A percentile compares a stretch with the other conserved stretches of the same genome.
These are phyloP conservation scores for Myriosclerotinia duriaeana DNA, from an alignment of 2,329 filamentous ascomycete species.

Conservation along the genomic window DNA sequence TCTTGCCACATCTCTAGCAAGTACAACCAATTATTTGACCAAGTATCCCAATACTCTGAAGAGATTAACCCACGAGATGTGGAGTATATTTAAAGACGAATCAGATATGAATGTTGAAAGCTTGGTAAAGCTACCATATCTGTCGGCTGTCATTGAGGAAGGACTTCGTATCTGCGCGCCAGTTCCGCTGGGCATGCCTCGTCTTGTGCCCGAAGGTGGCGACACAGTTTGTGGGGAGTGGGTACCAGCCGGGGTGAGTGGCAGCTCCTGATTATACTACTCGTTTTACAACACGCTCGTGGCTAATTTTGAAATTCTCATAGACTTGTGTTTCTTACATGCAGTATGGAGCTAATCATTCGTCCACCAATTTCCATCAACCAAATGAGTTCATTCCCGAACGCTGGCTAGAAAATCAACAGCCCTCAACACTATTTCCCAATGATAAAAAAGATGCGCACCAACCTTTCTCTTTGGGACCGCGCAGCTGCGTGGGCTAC, in stretches of 20 bases:
- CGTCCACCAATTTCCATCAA: slow-evolving; percentile 22
- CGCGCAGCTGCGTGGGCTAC: slow-evolving; percentile 26
- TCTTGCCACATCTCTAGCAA: slow-evolving; percentile 28
- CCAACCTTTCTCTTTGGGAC: slow-evolving; percentile 25
- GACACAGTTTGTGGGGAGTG: slow-evolving; percentile 18
- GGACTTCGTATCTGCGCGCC: slow-evolving; percentile 22
- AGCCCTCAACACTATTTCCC: slow-evolving; percentile 41
- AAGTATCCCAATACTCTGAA: slow-evolving; percentile 39
- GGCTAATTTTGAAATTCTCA: slow-evolving; percentile 4
- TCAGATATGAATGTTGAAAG: slow-evolving; percentile 43
- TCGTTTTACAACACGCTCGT: slow-evolving; percentile 7
- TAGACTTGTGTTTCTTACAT: slow-evolving; percentile 24
- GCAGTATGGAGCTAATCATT: slow-evolving; percentile 15
- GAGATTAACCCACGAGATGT: slow-evolving; percentile 45
- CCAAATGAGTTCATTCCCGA: slow-evolving; percentile 27
- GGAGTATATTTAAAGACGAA: slow-evolving; percentile 41
- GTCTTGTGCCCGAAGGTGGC: slow-evolving; percentile 13
- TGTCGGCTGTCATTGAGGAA: slow-evolving; percentile 19
- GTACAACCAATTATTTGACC: slow-evolving; percentile 32
- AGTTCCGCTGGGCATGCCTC: slow-evolving; percentile 15
- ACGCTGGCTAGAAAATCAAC: slow-evolving; percentile 40
- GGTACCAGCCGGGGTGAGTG: slow-evolving; percentile 21
- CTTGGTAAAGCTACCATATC: slow-evolving; percentile 16
- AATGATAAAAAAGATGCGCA: slow-evolving; percentile 21
- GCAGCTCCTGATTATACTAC: neutral